Evolutionary conservation across 2,329 filamentous ascomycete species (phyloP), one percentile per base, ranked within the genome.

Genomic region (Shiraia sp.): DNA sequence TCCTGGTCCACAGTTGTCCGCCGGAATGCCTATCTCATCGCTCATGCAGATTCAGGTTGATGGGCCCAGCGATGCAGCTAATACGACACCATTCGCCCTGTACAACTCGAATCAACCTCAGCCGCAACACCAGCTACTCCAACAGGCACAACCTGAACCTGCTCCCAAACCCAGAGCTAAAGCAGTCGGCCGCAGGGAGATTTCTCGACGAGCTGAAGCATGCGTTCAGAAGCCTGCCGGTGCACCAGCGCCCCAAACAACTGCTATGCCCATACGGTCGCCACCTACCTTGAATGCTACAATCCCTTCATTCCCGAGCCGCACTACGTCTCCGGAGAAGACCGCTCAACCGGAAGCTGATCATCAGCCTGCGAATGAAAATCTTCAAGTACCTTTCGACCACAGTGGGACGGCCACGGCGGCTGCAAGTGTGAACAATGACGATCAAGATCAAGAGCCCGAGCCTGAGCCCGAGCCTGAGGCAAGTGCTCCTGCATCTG

Each of bases 151-250:
- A 29, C 44, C 58, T 28, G 59, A 64, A 14, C 47, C 51, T 10
- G 45, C 47, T 8, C 40, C 51, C 29, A 54, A 58, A 39, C 40
- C 61, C 8, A 68, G 79, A 41, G 76, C 78, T 14, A 81, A 82
- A 55, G 79, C 80, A 5, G 79, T 85, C 6, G 79, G 80, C 6
- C 73, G 80, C 19, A 72, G 80, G 10, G 81, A 85, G 49, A 75
- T 85, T 17, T 76, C 80, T 45, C 76, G 77, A 31, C 76, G 76
- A 49, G 81, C 81, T 7, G 82, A 85, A 61, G 74, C 76, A 0
- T 80, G 80, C 45, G 74, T 77, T 2, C 61, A 67, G 47, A 75
- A 71, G 49, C 61, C 65, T 16, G 60, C 62, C 26, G 59, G 60
- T 19, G 55, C 59, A 35, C 57, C 72, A 50, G 52, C 55, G 1